Conservation (phyloP, 1,139 yeast genomes). For the Waltiozyma sp. region DNA sequence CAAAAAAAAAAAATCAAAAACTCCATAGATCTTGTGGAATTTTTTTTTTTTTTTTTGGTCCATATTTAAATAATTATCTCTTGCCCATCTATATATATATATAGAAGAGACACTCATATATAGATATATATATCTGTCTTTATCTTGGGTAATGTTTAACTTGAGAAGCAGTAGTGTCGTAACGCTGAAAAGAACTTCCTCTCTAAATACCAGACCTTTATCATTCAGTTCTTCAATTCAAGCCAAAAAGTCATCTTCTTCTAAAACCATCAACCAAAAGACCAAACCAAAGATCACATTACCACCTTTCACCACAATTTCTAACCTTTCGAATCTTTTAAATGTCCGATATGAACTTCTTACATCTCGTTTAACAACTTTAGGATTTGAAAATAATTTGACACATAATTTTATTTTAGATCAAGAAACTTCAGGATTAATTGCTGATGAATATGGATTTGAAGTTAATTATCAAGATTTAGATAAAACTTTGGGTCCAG, state of each 20-base stretch:
- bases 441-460: slow-evolving; percentile 84
- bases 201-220: background rate
- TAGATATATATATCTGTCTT: too few relatives aligned
- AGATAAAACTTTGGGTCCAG: slow-evolving; percentile 40
- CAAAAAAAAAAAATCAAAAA: too few relatives aligned
- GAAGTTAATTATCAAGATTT: slow-evolving; percentile 33
- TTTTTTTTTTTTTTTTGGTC: too few relatives aligned
- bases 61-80: too few relatives aligned
- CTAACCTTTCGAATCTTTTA: slow-evolving; percentile 60
- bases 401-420: slow-evolving; percentile 75
- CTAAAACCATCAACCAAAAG: background rate
- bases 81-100: too few relatives aligned
- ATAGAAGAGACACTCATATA: too few relatives aligned
- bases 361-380: slow-evolving; percentile 42
- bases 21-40: too few relatives aligned
- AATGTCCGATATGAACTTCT: slow-evolving; percentile 53
- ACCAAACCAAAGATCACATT: slow-evolving; percentile 7
- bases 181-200: too few relatives aligned
- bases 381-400: slow-evolving; percentile 67
- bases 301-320: slow-evolving; percentile 18
- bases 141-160: too few relatives aligned
- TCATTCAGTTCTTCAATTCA: slow-evolving; percentile 1
- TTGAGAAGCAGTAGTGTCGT: too few relatives aligned
- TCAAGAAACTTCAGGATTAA: slow-evolving; percentile 71
- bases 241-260: slow-evolving; percentile 1